Base-by-base conservation (phyloP, 73 alveolate genomes). In the Strombidium stylifer region DNA sequence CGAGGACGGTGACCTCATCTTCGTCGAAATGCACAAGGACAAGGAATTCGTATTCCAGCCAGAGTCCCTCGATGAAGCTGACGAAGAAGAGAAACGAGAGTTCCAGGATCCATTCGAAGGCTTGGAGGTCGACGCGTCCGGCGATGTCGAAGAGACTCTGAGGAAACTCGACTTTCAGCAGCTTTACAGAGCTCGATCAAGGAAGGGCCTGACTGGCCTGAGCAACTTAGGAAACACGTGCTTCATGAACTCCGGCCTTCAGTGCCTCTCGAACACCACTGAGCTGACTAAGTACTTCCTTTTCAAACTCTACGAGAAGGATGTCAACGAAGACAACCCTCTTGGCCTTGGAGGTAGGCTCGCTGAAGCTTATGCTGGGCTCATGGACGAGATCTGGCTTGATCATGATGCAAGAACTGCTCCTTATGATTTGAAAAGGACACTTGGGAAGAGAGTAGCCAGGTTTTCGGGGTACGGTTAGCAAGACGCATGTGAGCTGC, bases 221-320 rank as follows among this genome's bases (percentile, higher is more conserved):
- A 44, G 82, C 8, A 96, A 96, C 68, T 77, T 96, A 59, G 99
- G 99, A 21, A 94, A 92, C 80, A 94, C 99, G 15, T 96, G 99
- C 81, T 96, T 92, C 70, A 96, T 96, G 99, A 90, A 94, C 65
- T 83, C 99, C 0, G 86, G 97, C 26, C 82, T 96, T 12, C 86
- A 96, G 73, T 96, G 99, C 36, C 54, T 96, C 40, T 69, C 92
- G 46, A 82, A 91, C 62, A 88, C 91, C 3, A 44, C 54, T 37
- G 98, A 88, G 68, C 71, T 96, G 36, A 89, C 96, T 10, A 77
- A 91, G 46, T 96, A 85, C 72, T 92, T 89, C 85, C 58, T 93
- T 24, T 60, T 70, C 51, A 64, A 86, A 46, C 57, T 41, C 25
- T 85, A 81, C 74, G 77, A 81, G 31, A 48, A 83, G 46, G 93